Percentiles rank a stretch among this genome's conserved stretches.
Conservation (phyloP, 192 early-diverging fungal genomes). For the Entomortierella chlamydospora region DNA sequence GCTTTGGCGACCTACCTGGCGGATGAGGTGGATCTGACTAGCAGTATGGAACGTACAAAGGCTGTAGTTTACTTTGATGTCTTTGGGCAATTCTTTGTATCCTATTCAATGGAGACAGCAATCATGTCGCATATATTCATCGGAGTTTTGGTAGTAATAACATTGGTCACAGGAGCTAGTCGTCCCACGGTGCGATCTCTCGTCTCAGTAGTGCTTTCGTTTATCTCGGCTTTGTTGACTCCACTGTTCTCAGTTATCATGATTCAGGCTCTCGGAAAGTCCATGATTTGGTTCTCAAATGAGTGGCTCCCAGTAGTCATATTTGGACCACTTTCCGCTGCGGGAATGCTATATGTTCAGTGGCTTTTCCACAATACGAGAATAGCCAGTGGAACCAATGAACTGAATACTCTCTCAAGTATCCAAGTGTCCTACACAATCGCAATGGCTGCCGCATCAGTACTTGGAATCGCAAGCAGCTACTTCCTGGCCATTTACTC, state of each 20-base stretch:
- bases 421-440: slow-evolving; percentile 22
- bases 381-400: slow-evolving; percentile 10
- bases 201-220: slow-evolving; percentile 38
- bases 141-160: slow-evolving; percentile 31
- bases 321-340: slow-evolving; percentile 60
- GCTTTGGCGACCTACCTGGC: slow-evolving; percentile 65
- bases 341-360: slow-evolving; percentile 57
- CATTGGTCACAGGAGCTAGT: slow-evolving; percentile 33
- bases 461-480: slow-evolving; percentile 54
- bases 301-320: slow-evolving; percentile 67
- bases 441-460: slow-evolving; percentile 24
- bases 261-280: slow-evolving; percentile 20
- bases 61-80: slow-evolving; percentile 74
- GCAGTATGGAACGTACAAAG: slow-evolving; percentile 55
- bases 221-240: slow-evolving; percentile 33
- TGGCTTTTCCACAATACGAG: slow-evolving; percentile 33
- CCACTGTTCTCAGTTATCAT: slow-evolving; percentile 30
- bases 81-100: slow-evolving; percentile 68
- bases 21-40: slow-evolving; percentile 56
- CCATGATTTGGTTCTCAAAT: slow-evolving; percentile 71
- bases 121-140: slow-evolving; percentile 60
- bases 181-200: slow-evolving; percentile 30
- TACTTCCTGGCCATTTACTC: slow-evolving; percentile 60
- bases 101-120: slow-evolving; percentile 67
- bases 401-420: slow-evolving; percentile 21